Evolutionary conservation across 2,329 filamentous ascomycete genomes (phyloP), one percentile per base, ranked within the genome.

Genomic region (Paracoccidioides lutzii): DNA sequence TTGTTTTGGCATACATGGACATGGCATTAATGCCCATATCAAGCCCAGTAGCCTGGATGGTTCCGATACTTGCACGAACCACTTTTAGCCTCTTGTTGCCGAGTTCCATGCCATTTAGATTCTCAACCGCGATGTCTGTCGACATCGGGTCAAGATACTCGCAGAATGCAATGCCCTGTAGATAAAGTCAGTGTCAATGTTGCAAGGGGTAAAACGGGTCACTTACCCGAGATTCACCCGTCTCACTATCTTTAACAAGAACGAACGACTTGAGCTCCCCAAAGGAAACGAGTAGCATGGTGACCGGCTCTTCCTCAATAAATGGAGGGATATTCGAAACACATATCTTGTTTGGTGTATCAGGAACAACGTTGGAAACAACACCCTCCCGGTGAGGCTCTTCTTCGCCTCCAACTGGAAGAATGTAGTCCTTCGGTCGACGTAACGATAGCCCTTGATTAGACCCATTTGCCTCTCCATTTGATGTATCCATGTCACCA

Each of bases 21-120:
- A 98, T 97, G 60, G 93, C 93, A 63, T 93, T 94, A 59, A 98
- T 91, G 55, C 91, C 89, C 79, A 96, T 94, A 66, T 98, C 93
- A 43, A 95, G 81, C 60, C 90, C 90, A 49, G 88, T 80, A 28
- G 90, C 90, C 70, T 98, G 93, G n/a, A 90, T 91, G 59, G 89
- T 85, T 63, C 93, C 93, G 61, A 96, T 87, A 70, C 90, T 95
- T 35, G 93, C 94, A 66, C 90, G 88, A 61, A 82, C 78, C 40
- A 96, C 90, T 74, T 86, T 91, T 55, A 98, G 79, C 64, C 85
- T 82, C 64, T 86, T 85, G 59, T 95, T 90, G 43, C 88, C 90
- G 12, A 98, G 82, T 61, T 93, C 88, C 85, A 98, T 95, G 38
- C 87, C 88, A 65, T 97, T 91, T 35, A 98, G 76, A 9, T 88